These are phyloP conservation scores for Pancytospora philotis DNA, from an alignment of 371 early-diverging fungal genomes.

Conservation along the genomic window DNA sequence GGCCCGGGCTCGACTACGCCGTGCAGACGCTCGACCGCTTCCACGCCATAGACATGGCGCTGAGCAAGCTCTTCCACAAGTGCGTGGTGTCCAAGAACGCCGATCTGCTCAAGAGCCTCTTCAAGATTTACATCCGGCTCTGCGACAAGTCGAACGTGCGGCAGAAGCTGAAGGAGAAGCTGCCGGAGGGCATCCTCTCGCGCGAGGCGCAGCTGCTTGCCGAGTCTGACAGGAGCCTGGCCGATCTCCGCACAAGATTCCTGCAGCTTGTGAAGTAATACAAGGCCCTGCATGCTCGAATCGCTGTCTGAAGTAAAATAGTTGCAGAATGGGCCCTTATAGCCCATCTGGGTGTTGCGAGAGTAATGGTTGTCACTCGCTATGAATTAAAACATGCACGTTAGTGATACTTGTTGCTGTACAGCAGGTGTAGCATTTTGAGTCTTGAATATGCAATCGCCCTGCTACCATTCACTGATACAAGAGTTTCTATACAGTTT, in stretches of 20 bases:
- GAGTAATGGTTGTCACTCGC: too few species aligned
- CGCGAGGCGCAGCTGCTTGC: constrained; percentile 1
- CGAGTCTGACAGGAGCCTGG: background rate
- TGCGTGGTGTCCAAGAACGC: constrained; percentile 71
- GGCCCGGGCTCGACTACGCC: constrained; percentile 82
- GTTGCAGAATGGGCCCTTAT: too few species aligned
- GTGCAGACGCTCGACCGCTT: constrained; percentile 89
- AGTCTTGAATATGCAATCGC: too few species aligned
- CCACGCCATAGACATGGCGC: constrained; percentile 80
- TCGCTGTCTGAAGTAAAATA: too few species aligned
- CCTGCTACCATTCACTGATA: background rate
- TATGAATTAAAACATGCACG: too few species aligned
- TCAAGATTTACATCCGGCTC: constrained; percentile 82
- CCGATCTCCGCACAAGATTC: background rate
- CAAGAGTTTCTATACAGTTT: background rate
- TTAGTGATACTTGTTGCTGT: too few species aligned
- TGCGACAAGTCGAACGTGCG: constrained; percentile 55
- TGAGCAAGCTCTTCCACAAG: constrained; percentile 81
- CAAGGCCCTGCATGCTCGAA: too few species aligned
- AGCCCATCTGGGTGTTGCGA: too few species aligned
- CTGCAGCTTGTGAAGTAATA: background rate
- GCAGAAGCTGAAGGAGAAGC: constrained; percentile 11
- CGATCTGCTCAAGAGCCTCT: constrained; percentile 77
- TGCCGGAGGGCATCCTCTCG: constrained; percentile 28
- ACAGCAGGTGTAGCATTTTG: too few species aligned